phyloP scores from a whole-genome alignment of 2,329 filamentous ascomycete species.

The Aspergillus intermedius region DNA sequence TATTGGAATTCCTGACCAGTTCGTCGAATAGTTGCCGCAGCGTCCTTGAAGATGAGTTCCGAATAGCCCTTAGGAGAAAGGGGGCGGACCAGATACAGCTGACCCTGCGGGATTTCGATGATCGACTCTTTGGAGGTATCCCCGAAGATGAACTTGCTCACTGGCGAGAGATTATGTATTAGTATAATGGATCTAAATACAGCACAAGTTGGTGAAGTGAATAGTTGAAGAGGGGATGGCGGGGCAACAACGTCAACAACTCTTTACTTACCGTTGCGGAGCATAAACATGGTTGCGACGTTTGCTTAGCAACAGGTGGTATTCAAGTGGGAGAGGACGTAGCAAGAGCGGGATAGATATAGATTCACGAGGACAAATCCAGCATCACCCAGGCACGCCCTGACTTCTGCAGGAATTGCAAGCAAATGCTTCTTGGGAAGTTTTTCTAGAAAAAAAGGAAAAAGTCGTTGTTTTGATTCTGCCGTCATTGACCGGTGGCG shows the following conservation, averaged over 20 bases:
- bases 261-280: constrained; percentile 46
- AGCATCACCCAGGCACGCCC: background rate
- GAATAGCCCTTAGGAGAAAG: constrained; percentile 95
- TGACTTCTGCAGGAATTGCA: background rate
- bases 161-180: constrained; percentile 38
- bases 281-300: constrained; percentile 48
- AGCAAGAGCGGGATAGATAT: background rate
- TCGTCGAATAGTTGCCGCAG: constrained; percentile 80
- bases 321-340: background rate
- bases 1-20: constrained; percentile 96
- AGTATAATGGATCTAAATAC: background rate
- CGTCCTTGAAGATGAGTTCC: constrained; percentile 98
- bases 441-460: constrained; percentile 4
- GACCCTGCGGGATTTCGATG: constrained; percentile 89
- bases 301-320: constrained; percentile 15
- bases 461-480: constrained; percentile 15
- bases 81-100: constrained; percentile 93
- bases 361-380: background rate
- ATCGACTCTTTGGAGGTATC: constrained; percentile 86
- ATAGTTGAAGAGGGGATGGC: constrained; percentile 16
- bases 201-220: constrained; percentile 12
- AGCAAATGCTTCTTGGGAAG: background rate
- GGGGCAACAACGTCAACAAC: constrained; percentile 15
- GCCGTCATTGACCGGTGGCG: constrained; percentile 15
- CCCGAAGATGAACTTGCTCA: constrained; percentile 87